Evolutionary conservation across 345 rosid genomes (phyloP), one percentile per base, ranked within the genome.

Genomic region (Bretschneidera sinensis): DNA sequence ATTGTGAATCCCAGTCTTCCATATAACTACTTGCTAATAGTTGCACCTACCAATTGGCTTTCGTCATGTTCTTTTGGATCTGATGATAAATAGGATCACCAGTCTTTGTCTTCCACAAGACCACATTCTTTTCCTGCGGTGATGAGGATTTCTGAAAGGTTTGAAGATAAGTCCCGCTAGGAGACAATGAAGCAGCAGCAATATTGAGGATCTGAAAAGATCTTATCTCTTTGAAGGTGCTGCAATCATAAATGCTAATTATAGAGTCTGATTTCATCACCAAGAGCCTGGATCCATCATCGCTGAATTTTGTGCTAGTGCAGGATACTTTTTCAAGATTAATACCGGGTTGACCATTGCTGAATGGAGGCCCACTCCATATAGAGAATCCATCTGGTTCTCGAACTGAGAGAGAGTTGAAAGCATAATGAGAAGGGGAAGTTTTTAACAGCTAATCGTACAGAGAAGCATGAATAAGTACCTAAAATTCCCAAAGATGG

Each of bases 351-450:
- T 84, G 81, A 62, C 71, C 72, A 33, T 80, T 79, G 55, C 43
- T 59, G 24, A 90, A 87, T 7, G 99, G 97, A 56, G 96, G 99
- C 8, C 96, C 99, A 65, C 74, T 79, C 99, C 96, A 92, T 33
- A 92, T 66, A 60, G 65, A 71, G 51, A 79, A 90, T 15, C 94
- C 85, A 10, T 85, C 94, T 2, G 94, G 86, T 64, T 83, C 96
- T 61, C 92, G 74, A 73, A 89, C 96, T 92, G 45, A n/a, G 21
- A 68, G 16, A 54, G 0, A 23, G 8, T 24, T 21, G 17, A 55
- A 24, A 21, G 31, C 10, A 15, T 39, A 17, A 50, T 1, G 10
- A 59, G 6, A 56, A 68, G 51, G 21, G 48, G 18, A 48, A 45
- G 22, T 56, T 50, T 61, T 2, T 62, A 34, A 67, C 33, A 34